phyloP scores from a whole-genome alignment of 257 asterid species.

The Cinchona pubescens region DNA sequence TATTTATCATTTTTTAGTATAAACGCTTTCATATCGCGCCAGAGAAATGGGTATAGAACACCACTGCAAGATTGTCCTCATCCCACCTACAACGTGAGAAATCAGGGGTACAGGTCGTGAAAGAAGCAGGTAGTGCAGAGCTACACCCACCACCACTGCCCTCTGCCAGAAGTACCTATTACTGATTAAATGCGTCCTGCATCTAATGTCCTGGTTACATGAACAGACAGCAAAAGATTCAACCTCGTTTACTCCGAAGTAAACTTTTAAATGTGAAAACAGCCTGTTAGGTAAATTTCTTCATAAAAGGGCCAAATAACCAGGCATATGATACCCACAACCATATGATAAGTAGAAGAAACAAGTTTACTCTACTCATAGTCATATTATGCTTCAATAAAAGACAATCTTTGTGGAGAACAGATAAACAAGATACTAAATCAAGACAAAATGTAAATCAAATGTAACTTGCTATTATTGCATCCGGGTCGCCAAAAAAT shows the following conservation, averaged over 20 bases:
- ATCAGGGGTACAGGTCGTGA: background rate
- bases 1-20: no score
- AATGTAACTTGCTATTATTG: slow-evolving; percentile 26
- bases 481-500: slow-evolving; percentile 16
- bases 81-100: background rate
- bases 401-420: background rate
- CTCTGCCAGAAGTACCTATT: background rate
- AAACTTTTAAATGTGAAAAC: background rate
- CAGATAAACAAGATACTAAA: background rate
- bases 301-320: background rate
- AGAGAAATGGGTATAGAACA: background rate
- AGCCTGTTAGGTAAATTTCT: background rate
- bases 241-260: background rate
- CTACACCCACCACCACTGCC: background rate
- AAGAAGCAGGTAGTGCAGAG: background rate
- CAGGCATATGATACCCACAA: background rate
- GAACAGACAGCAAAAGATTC: background rate
- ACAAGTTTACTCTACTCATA: background rate
- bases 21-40: no score
- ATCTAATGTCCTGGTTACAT: background rate
- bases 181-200: background rate
- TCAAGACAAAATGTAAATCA: background rate
- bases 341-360: background rate
- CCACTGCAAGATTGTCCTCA: background rate
- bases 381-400: background rate